Evolutionary conservation across 495 filamentous ascomycete genomes (phyloP).

Genomic region (Aspergillus kassunensis): DNA sequence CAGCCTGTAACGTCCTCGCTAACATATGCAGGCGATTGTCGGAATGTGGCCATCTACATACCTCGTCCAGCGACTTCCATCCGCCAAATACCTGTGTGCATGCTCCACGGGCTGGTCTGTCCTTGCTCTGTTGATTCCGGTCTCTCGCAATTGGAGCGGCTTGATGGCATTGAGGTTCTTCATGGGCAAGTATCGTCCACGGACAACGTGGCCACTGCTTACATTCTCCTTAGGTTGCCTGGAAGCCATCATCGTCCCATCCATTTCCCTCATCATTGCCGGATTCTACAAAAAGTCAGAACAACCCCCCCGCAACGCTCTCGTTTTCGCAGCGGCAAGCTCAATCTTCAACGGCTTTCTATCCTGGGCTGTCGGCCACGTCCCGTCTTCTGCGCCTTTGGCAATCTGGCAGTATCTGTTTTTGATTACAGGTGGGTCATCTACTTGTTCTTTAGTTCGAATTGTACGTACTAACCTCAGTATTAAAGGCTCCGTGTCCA

Average conservation of each 20-base stretch:
- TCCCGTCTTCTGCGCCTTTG: constrained; percentile 19
- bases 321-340: constrained; percentile 59
- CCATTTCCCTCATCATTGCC: constrained; percentile 37
- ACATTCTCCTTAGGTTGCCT: constrained; percentile 24
- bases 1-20: not conserved
- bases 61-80: not conserved
- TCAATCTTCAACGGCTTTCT: constrained; percentile 58
- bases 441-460: constrained; percentile 22
- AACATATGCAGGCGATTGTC: not conserved
- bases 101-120: not conserved
- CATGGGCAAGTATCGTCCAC: constrained; percentile 33
- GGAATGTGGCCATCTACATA: constrained; percentile 5
- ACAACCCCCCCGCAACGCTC: constrained; percentile 52
- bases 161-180: constrained; percentile 43
- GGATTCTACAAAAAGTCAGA: constrained; percentile 59
- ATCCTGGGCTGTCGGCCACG: constrained; percentile 55
- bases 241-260: constrained; percentile 55
- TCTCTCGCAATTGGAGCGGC: not conserved
- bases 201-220: not conserved
- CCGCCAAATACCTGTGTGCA: not conserved
- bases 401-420: constrained; percentile 4
- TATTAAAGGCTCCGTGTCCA: constrained; percentile 54
- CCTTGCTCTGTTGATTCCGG: not conserved
- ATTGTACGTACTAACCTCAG: constrained; percentile 41
- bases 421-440: constrained; percentile 11